Conservation (phyloP, 2,329 filamentous ascomycete species). For the Colletotrichum acutatum region DNA sequence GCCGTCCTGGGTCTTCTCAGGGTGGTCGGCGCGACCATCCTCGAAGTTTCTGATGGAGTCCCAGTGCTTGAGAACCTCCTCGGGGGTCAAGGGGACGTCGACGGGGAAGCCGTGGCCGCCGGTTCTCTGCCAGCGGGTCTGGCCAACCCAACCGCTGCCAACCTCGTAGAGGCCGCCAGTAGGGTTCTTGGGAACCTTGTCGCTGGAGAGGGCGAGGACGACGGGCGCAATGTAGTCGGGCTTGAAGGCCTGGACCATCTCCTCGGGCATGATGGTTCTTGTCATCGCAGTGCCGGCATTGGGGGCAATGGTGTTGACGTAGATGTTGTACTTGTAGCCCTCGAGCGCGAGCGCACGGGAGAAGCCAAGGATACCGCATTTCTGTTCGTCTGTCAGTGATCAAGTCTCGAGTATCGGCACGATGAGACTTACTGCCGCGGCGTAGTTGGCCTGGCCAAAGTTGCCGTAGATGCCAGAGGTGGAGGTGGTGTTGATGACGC, state of each 20-base stretch:
- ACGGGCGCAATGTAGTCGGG: slow-evolving; percentile 97
- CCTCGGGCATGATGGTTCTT: slow-evolving; percentile 91
- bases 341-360: slow-evolving; percentile 93
- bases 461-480: slow-evolving; percentile 99
- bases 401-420: background rate
- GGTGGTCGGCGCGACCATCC: slow-evolving; percentile 87
- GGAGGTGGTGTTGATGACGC: slow-evolving; percentile 95
- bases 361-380: slow-evolving; percentile 94
- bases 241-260: slow-evolving; percentile 99
- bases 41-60: slow-evolving; percentile 87
- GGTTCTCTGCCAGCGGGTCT: slow-evolving; percentile 93
- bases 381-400: slow-evolving; percentile 58
- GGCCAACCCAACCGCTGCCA: slow-evolving; percentile 91
- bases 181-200: slow-evolving; percentile 84
- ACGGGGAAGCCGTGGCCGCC: slow-evolving; percentile 93
- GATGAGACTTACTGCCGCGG: slow-evolving; percentile 74
- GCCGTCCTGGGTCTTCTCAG: slow-evolving; percentile 80
- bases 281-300: slow-evolving; percentile 98
- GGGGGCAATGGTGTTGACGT: slow-evolving; percentile 96
- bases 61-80: slow-evolving; percentile 83
- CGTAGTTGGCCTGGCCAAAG: slow-evolving; percentile 98
- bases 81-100: slow-evolving; percentile 84
- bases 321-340: slow-evolving; percentile 97
- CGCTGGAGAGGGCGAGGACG: slow-evolving; percentile 84
- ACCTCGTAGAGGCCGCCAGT: slow-evolving; percentile 94